Evolutionary conservation across 1,284 basidiomycete genomes (phyloP).

Genomic region (Ceratobasidium sp.): DNA sequence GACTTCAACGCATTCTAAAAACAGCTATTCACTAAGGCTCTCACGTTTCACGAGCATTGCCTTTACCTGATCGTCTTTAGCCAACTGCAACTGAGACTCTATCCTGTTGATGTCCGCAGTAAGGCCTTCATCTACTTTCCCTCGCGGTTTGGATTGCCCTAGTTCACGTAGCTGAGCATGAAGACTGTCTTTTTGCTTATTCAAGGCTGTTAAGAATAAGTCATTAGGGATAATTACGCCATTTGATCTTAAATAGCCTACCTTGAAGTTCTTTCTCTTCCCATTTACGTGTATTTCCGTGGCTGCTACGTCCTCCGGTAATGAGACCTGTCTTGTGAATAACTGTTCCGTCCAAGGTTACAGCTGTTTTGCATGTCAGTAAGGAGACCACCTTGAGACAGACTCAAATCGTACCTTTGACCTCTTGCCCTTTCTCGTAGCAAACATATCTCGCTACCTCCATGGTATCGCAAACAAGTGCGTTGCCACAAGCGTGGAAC

Average conservation of each 20-base stretch:
- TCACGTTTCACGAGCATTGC: not conserved
- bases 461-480: conserved; percentile 94
- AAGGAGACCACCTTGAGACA: too few relatives aligned
- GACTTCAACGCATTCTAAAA: conserved; percentile 70
- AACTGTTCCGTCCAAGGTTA: conserved; percentile 95
- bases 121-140: conserved; percentile 83
- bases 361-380: conserved; percentile 66
- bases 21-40: conserved; percentile 1
- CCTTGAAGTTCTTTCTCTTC: conserved; percentile 94
- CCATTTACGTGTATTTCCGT: conserved; percentile 82
- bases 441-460: conserved; percentile 90
- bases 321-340: conserved; percentile 98
- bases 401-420: conserved; percentile 76
- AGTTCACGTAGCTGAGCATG: conserved; percentile 85
- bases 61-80: conserved; percentile 84
- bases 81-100: conserved; percentile 76
- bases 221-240: not conserved
- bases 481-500: conserved; percentile 95
- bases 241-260: conserved; percentile 50
- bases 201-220: not conserved
- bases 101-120: conserved; percentile 80
- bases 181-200: conserved; percentile 71
- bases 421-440: conserved; percentile 94
- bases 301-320: conserved; percentile 89
- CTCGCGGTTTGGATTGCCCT: conserved; percentile 80